Evolutionary conservation across 192 early-diverging fungal genomes (phyloP).

Genomic region (Entomortierella beljakovae): DNA sequence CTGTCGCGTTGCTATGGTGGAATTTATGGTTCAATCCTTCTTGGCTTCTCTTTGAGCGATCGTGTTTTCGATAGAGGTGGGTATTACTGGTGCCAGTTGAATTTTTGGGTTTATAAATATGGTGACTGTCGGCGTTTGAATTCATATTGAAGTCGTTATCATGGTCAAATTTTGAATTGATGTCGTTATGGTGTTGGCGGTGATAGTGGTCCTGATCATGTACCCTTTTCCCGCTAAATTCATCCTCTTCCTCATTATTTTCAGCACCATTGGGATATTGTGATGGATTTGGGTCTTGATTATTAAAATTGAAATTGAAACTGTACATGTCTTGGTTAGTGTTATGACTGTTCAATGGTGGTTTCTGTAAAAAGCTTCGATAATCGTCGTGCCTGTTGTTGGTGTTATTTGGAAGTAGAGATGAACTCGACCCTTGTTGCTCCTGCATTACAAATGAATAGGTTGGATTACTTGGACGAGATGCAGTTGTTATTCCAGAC

Average conservation of each 20-base stretch:
- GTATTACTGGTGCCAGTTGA: no score
- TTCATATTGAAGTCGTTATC: no score
- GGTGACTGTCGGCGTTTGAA: no score
- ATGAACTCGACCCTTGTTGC: neutral
- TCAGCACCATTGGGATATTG: neutral
- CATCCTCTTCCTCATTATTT: neutral
- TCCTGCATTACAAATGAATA: neutral
- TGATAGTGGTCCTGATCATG: no score
- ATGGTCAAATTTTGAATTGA: no score
- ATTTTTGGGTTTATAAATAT: no score
- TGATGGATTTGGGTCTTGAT: neutral
- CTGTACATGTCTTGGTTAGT: neutral
- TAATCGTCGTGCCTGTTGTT: neutral
- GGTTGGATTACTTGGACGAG: neutral
- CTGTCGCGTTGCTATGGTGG: neutral
- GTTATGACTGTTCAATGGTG: constrained; percentile 1
- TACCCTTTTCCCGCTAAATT: neutral
- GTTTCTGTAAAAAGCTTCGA: neutral
- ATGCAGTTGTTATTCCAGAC: no score
- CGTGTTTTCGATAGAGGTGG: no score
- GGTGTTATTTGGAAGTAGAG: neutral
- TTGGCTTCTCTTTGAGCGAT: neutral
- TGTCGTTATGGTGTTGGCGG: no score
- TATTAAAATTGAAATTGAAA: neutral
- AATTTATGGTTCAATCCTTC: neutral